phyloP scores from a whole-genome alignment of 805 yeast genomes.

The Candida morakotiae region DNA sequence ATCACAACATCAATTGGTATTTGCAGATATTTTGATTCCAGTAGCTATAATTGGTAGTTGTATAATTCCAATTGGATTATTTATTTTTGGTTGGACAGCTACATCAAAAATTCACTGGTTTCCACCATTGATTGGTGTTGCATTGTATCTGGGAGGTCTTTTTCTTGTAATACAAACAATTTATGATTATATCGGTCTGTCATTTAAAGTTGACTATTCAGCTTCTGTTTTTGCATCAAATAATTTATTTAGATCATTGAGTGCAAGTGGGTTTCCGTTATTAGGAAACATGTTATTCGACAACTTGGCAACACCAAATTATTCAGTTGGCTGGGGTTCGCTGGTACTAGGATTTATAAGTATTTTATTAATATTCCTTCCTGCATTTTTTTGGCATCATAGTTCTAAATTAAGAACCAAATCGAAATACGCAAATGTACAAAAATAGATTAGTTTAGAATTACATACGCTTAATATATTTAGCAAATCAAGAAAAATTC shows the following conservation, averaged over 20 bases:
- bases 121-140: conserved; percentile 42
- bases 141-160: conserved; percentile 33
- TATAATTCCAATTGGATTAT: conserved; percentile 38
- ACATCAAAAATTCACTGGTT: conserved; percentile 43
- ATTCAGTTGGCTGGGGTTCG: conserved; percentile 59
- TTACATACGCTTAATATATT: too few species aligned
- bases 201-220: conserved; percentile 44
- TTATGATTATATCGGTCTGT: conserved; percentile 45
- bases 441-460: too few species aligned
- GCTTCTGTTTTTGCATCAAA: conserved; percentile 55
- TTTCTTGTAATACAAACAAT: conserved; percentile 49
- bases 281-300: conserved; percentile 59
- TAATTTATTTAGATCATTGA: conserved; percentile 44
- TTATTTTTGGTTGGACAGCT: conserved; percentile 51
- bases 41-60: conserved; percentile 32
- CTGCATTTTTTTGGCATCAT: conserved; percentile 39
- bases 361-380: conserved; percentile 41
- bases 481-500: too few species aligned
- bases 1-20: conserved; percentile 10
- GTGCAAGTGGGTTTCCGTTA: conserved; percentile 55
- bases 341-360: conserved; percentile 42
- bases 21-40: conserved; percentile 39
- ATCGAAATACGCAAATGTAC: conserved; percentile 30
- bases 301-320: conserved; percentile 44
- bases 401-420: conserved; percentile 43